Evolutionary conservation across 1,284 basidiomycete genomes (phyloP).

Genomic region (Coniferiporia sulphurascens): DNA sequence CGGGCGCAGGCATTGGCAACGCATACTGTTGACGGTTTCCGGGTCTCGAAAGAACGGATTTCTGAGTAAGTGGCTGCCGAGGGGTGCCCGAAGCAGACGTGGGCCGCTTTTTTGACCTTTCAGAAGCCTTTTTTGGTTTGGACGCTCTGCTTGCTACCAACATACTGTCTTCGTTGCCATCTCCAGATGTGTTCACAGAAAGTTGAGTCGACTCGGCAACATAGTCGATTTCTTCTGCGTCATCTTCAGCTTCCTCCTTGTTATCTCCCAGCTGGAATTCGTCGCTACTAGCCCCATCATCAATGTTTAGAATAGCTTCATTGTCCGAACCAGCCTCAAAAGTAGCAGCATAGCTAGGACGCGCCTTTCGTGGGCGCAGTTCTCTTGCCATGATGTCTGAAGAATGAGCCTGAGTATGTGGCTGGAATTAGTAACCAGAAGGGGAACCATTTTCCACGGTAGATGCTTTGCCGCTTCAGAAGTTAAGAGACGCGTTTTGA

Average conservation of each 20-base stretch:
- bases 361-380: conserved; percentile 39
- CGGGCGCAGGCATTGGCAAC: conserved; percentile 52
- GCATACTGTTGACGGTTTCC: conserved; percentile 45
- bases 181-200: neutral
- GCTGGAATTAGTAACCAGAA: too few species aligned
- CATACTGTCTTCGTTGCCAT: conserved; percentile 20
- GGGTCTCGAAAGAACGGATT: conserved; percentile 27
- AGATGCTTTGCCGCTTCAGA: too few species aligned
- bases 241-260: conserved; percentile 13
- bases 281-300: conserved; percentile 25
- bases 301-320: conserved; percentile 21
- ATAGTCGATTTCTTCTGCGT: conserved; percentile 21
- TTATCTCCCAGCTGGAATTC: conserved; percentile 30
- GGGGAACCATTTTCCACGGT: too few species aligned
- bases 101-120: conserved; percentile 9
- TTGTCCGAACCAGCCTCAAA: conserved; percentile 13
- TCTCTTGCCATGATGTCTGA: conserved; percentile 31
- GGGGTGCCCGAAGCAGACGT: neutral
- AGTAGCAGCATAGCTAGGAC: conserved; percentile 34
- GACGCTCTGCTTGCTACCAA: neutral
- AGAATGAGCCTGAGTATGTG: neutral
- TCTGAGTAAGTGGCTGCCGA: conserved; percentile 15
- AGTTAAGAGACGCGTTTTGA: too few species aligned
- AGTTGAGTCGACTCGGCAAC: conserved; percentile 15
- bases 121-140: conserved; percentile 2